Base-by-base conservation (phyloP, 371 early-diverging fungal genomes). In the Lichtheimia ornata region DNA sequence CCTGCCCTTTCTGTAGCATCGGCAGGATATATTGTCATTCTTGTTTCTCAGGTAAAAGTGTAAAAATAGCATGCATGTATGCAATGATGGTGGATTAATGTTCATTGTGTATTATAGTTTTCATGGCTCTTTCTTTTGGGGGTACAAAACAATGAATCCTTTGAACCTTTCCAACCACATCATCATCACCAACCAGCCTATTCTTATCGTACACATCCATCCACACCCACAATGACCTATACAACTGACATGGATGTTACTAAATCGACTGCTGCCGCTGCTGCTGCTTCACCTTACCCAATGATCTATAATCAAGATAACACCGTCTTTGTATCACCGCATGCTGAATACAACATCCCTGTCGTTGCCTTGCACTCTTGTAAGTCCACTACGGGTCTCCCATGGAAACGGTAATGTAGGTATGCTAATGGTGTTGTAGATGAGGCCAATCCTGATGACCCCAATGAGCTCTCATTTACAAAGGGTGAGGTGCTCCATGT, bases 401-500 rank as follows among this genome's bases (percentile, higher is more conserved):
- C n/a, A 1, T 47, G 17, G 5, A 11, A 1, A 0, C 3, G 45
- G 45, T 45, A 1, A 4, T n/a, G 45, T 45, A n/a, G n/a, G n/a
- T n/a, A 18, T n/a, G 18, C 15, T 14, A 22, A n/a, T 27, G 20
- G 18, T 53, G 18, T 7, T 50, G 5, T 60, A 84, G 84, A 91
- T 64, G 77, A 84, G 27, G 95, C 95, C 17, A 93, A 88, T 73
- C 84, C 88, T 0, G 89, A 89, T 35, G 97, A 97, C 73, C 90
- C 92, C 17, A 91, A 91, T 62, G 97, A 97, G 70, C 67, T 97
- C 7, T 88, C 91, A 2, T 94, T 96, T 74, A 65, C 63, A 15
- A 95, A 95, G 78, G 93, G 91, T 56, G 95, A 96, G 57, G 61
- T 85, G 2, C 67, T 97, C 64, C 88, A 93, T 51, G 84, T 97